These are phyloP conservation scores for Hyaloscypha finlandica DNA, from an alignment of 495 filamentous ascomycete genomes.

Conservation along the genomic window DNA sequence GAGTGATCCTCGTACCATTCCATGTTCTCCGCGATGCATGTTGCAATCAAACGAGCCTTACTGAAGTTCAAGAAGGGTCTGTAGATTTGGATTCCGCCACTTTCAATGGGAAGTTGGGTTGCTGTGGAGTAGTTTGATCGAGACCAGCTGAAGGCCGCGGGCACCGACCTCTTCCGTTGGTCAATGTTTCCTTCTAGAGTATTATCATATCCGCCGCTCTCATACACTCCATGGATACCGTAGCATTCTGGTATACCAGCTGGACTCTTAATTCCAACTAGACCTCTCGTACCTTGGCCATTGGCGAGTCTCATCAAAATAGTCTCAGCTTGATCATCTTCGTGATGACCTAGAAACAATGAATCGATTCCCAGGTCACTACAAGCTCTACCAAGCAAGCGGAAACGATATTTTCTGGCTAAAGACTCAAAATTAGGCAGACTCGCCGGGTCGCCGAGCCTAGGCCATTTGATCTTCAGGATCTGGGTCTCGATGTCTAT, in stretches of 20 bases:
- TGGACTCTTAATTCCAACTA: constrained; percentile 66
- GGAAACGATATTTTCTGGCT: constrained; percentile 76
- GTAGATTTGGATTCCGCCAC: constrained; percentile 69
- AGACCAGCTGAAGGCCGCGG: too few relatives aligned
- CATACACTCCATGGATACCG: constrained; percentile 67
- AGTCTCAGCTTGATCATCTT: constrained; percentile 86
- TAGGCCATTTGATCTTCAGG: constrained; percentile 52
- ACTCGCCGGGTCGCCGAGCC: constrained; percentile 39
- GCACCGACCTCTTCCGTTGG: background rate
- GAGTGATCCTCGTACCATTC: constrained; percentile 83
- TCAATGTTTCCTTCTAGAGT: background rate
- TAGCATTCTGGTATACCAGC: constrained; percentile 80
- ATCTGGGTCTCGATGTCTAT: constrained; percentile 54
- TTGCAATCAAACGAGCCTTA: constrained; percentile 72
- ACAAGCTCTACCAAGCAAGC: constrained; percentile 65
- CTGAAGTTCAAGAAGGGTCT: constrained; percentile 74
- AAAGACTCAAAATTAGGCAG: constrained; percentile 73
- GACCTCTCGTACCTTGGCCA: constrained; percentile 62
- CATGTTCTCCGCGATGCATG: constrained; percentile 64
- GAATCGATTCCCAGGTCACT: constrained; percentile 45
- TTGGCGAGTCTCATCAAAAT: constrained; percentile 70
- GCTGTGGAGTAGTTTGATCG: background rate
- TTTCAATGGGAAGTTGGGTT: constrained; percentile 41
- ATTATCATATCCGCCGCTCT: constrained; percentile 50
- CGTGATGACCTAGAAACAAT: constrained; percentile 79